Base-by-base conservation (phyloP, 2,329 filamentous ascomycete species). In the Penicillium sp. region DNA sequence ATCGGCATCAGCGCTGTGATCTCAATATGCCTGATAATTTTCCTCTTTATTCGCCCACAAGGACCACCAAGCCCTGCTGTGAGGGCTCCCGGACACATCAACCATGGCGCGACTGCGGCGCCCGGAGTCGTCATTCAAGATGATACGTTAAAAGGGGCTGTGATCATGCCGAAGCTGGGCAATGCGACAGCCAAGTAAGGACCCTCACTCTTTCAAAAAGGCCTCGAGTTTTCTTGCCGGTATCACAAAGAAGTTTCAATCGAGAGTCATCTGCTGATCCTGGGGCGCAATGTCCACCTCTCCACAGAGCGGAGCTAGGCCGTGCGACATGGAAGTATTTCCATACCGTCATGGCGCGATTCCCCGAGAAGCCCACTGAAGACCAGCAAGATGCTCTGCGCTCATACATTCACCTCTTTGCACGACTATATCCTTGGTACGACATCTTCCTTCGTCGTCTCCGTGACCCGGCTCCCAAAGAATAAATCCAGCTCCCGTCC, bases 341-440 rank as follows among this genome's bases (percentile, higher is more conserved):
- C 54, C 82, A 85, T 64, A 85, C 82, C 13, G 81, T 81, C 50
- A 82, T 85, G 72, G 80, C 80, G 45, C 76, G 80, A 54, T 85
- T 83, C 61, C 82, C 82, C 9, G 81, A 84, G 58, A 76, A 78
- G 50, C 82, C 82, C 2, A 80, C 77, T 0, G 65, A 71, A 24
- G 81, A 84, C 47, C 80, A 85, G 62, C 77, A 78, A 57, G 72
- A 77, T 43, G 78, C 81, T 4, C 62, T 85, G 52, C 73, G 77
- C 48, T 77, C 75, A 46, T 85, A 80, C 59, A 77, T 85, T 47
- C 77, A 82, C 60, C 71, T 85, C 5, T 85, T 84, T 62, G 79
- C 82, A 57, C 72, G 82, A 54, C 66, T 85, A 35, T 85, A 85
- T 61, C 82, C 82, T 47, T 84, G 81, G 76, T 79, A 72, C 26